Evolutionary conservation across 202 grass and related monocot genomes (phyloP).

Genomic region (Setaria italica): DNA sequence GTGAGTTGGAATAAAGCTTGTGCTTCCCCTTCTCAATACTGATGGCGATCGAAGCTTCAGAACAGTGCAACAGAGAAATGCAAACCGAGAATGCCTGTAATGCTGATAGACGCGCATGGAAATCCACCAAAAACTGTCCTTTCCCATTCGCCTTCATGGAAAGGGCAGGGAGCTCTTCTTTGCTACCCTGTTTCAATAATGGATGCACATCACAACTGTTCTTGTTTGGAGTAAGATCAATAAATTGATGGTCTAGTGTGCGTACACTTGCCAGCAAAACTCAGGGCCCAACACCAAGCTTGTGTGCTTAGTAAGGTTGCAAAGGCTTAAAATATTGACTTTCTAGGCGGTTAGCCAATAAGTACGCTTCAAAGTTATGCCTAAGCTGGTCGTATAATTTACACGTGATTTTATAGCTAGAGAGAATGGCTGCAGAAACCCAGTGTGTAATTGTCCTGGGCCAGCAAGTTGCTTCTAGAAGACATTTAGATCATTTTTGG

Average conservation of each 20-base stretch:
- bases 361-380: background rate
- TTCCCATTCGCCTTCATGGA: conserved; percentile 67
- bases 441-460: background rate
- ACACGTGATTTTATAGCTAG: conserved; percentile 9
- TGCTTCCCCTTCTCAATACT: conserved; percentile 77
- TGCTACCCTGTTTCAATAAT: conserved; percentile 79
- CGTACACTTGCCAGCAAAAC: background rate
- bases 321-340: background rate
- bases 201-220: background rate
- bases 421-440: background rate
- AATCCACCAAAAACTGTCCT: conserved; percentile 78
- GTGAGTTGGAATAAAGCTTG: conserved; percentile 75
- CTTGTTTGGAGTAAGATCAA: conserved; percentile 27
- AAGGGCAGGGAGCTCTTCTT: conserved; percentile 74
- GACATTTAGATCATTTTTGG: background rate
- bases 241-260: conserved; percentile 7
- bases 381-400: background rate
- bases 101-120: conserved; percentile 79
- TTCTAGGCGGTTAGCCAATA: conserved; percentile 15
- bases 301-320: conserved; percentile 2
- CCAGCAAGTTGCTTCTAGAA: background rate
- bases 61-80: conserved; percentile 81
- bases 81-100: conserved; percentile 91
- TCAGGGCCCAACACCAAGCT: background rate
- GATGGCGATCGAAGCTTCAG: conserved; percentile 61